Evolutionary conservation across 73 alveolate genomes (phyloP), one percentile per base, ranked within the genome.

Genomic region (Breviolum minutum): DNA sequence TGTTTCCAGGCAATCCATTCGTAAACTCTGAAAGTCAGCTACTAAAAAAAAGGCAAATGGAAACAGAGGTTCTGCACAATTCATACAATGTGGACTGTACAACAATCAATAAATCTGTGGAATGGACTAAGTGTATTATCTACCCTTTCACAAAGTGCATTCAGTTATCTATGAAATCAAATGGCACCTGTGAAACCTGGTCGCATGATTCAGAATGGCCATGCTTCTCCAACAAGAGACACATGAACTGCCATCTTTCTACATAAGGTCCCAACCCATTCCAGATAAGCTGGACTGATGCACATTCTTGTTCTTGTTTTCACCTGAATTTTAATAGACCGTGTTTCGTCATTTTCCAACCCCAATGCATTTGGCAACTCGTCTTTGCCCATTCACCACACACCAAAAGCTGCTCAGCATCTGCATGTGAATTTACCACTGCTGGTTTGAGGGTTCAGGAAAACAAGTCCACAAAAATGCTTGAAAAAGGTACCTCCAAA

Each of bases 201-300:
- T 74, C 24, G 30, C 77, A 68, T 68, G 32, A 73, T 22, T 73
- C 32, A 13, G n/a, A 73, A 14, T 73, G 1, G 83, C 40, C 20
- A 7, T 14, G 20, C 83, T 19, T 73, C 16, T 26, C 32, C 84
- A 26, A 26, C n/a, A 73, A 14, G n/a, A 12, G 29, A 73, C 83
- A 27, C 63, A 2, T 6, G 2, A 5, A 12, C 87, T 5, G 64
- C 29, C n/a, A n/a, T n/a, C n/a, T n/a, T n/a, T n/a, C n/a, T n/a
- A n/a, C n/a, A n/a, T 40, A 40, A 40, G 92, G 24, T 13, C 73
- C 60, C 48, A 30, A 69, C 98, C 98, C 98, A 92, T 92, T 24
- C 98, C 98, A 60, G 98, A 61, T 66, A 92, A 17, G 69, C 60
- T 73, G n/a, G 98, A 92, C 70, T 92, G 98, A 29, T 92, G 98